These are phyloP conservation scores for Thuidium tamariscinum DNA, from an alignment of 225 moss, liverwort and hornwort species.

Conservation along the genomic window DNA sequence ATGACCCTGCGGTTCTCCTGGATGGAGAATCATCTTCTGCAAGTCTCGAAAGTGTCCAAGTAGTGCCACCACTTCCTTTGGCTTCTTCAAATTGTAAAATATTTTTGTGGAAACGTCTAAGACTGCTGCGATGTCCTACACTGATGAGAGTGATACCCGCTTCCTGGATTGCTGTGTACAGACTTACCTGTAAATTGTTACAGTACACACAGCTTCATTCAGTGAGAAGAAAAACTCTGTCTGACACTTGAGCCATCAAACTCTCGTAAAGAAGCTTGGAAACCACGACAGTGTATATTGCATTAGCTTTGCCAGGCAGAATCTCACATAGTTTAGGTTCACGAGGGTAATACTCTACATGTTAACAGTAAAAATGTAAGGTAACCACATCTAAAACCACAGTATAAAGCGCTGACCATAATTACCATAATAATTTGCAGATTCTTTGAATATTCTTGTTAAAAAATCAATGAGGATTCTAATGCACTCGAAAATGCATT, in stretches of 20 bases:
- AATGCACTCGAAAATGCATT: neutral
- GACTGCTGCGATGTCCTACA: slow-evolving; percentile 88
- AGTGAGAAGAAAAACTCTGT: neutral
- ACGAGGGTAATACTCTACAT: neutral
- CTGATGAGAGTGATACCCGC: slow-evolving; percentile 87
- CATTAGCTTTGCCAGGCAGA: neutral
- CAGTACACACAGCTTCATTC: neutral
- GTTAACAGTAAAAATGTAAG: neutral
- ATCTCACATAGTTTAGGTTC: neutral
- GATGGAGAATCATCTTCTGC: slow-evolving; percentile 20
- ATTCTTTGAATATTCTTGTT: neutral
- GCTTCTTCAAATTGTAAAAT: slow-evolving; percentile 49
- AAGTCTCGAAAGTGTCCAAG: slow-evolving; percentile 58
- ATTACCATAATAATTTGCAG: neutral
- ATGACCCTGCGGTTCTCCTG: neutral
- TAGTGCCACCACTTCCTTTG: slow-evolving; percentile 18
- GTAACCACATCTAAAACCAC: neutral
- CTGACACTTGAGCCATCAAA: neutral
- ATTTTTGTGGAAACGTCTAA: slow-evolving; percentile 55
- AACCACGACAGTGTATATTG: neutral
- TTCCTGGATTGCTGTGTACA: slow-evolving; percentile 64
- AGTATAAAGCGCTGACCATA: neutral
- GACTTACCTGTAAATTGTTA: slow-evolving; percentile 38
- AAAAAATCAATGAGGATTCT: neutral
- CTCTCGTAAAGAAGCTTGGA: neutral